phyloP scores from a whole-genome alignment of 1,139 yeast genomes.

The Lodderomyces elongisporus region DNA sequence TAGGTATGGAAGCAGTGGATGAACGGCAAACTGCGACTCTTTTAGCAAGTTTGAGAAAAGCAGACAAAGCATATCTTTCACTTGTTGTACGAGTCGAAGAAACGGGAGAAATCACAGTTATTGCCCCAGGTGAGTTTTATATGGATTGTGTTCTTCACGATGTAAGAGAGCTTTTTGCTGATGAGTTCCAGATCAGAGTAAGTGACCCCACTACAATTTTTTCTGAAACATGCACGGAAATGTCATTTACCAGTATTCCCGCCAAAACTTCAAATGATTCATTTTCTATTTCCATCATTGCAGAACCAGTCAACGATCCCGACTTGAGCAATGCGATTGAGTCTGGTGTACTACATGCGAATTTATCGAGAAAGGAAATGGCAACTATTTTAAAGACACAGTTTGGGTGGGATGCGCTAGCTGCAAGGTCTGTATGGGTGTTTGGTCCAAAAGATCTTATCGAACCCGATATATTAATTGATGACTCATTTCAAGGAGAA shows the following conservation, averaged over 20 bases:
- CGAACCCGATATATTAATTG: constrained; percentile 56
- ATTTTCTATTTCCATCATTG: constrained; percentile 62
- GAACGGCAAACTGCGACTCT: constrained; percentile 78
- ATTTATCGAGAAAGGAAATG: constrained; percentile 32
- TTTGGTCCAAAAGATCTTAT: constrained; percentile 61
- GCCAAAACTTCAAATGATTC: constrained; percentile 52
- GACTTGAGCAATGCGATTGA: constrained; percentile 56
- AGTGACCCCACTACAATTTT: constrained; percentile 83
- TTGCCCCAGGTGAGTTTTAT: constrained; percentile 85
- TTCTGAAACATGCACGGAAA: constrained; percentile 68
- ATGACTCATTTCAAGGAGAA: constrained; percentile 71
- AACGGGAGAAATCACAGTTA: constrained; percentile 78
- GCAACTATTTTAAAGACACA: constrained; percentile 52
- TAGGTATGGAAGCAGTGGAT: constrained; percentile 75
- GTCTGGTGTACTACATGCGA: constrained; percentile 37
- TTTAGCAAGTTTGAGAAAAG: constrained; percentile 59
- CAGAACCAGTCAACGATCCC: constrained; percentile 63
- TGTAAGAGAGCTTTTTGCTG: constrained; percentile 54
- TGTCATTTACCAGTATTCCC: constrained; percentile 60
- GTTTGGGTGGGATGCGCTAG: constrained; percentile 78
- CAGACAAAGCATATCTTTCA: constrained; percentile 63
- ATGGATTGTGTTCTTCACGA: constrained; percentile 83
- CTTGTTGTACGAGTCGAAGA: constrained; percentile 71
- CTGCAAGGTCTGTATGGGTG: constrained; percentile 79
- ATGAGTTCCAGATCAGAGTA: constrained; percentile 66